These are phyloP conservation scores for Tulasnella sp. DNA, from an alignment of 768 basidiomycete species.

Conservation along the genomic window DNA sequence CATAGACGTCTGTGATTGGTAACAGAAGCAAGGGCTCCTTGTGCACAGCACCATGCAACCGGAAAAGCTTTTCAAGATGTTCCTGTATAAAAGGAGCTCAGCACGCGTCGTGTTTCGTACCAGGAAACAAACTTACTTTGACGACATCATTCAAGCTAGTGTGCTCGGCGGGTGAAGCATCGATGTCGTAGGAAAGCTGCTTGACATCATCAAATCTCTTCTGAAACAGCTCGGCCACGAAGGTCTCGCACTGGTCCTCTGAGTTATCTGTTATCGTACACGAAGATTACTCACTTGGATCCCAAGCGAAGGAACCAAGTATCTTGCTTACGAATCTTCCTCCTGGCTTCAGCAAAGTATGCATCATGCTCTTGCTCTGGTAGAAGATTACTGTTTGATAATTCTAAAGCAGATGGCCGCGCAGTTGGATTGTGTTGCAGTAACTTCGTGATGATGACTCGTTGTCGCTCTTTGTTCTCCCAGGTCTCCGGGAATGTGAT, in stretches of 20 bases:
- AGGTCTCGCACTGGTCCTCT: constrained; percentile 13
- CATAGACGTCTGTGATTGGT: constrained; percentile 40
- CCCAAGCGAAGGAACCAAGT: background rate
- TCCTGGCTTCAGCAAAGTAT: constrained; percentile 68
- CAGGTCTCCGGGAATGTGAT: constrained; percentile 71
- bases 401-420: constrained; percentile 71
- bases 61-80: constrained; percentile 63
- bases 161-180: constrained; percentile 7
- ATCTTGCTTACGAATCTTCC: constrained; percentile 52
- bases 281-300: background rate
- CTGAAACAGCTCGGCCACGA: constrained; percentile 14
- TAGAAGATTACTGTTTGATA: constrained; percentile 66
- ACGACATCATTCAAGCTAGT: constrained; percentile 12
- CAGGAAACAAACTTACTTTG: background rate
- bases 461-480: constrained; percentile 48
- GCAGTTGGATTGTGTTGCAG: constrained; percentile 70
- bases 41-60: constrained; percentile 81
- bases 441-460: constrained; percentile 68
- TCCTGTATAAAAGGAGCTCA: constrained; percentile 55
- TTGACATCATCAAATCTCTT: constrained; percentile 14
- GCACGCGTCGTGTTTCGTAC: no score
- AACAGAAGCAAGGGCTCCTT: constrained; percentile 78
- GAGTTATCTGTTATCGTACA: background rate
- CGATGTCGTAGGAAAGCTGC: constrained; percentile 14
- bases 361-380: constrained; percentile 74